Base-by-base conservation (phyloP, 345 rosid species). In the Dovyalis caffra region DNA sequence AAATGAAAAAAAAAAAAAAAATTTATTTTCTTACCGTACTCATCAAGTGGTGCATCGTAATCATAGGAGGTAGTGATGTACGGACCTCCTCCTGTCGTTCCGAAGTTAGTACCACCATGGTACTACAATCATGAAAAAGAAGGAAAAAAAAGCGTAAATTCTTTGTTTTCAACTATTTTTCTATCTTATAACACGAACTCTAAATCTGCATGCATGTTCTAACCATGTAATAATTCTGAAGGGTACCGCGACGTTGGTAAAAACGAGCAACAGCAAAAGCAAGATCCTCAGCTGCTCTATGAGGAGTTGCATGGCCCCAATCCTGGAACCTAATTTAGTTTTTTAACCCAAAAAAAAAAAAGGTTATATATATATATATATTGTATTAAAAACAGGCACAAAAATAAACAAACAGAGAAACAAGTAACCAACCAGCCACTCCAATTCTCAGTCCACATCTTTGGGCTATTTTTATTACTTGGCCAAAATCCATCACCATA, bases 31-130 rank as follows among this genome's bases (percentile, higher is more conserved):
- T 6, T 68, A 76, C 78, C 78, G 26, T 68, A 76, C 68, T 76
- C 78, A 29, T 76, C 73, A 1, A 76, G 73, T 0, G 78, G 78
- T 8, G 78, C 78, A 47, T 76, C 78, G 10, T 76, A 76, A 45
- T 76, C 78, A 31, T 76, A 76, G 23, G 73, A 56, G 8, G 78
- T 76, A 10, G 78, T 68, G 40, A 76, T 76, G 47, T 68, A 76
- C 2, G 73, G 78, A n/a, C 78, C 78, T 11, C 78, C 73, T 8
- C 68, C 73, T 8, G 68, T 40, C 26, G 49, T 40, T 7, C 68
- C 78, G 60, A 76, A 68, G 7, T 76, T 76, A 11, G 78, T 76
- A 3, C 78, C 78, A 8, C 78, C 78, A 16, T 76, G 78, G 61
- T 68, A 68, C 78, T 76, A 15, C 3, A 14, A 12, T 16, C n/a